Evolutionary conservation across 805 yeast species (phyloP).

Genomic region (Pichia cephalocereana): DNA sequence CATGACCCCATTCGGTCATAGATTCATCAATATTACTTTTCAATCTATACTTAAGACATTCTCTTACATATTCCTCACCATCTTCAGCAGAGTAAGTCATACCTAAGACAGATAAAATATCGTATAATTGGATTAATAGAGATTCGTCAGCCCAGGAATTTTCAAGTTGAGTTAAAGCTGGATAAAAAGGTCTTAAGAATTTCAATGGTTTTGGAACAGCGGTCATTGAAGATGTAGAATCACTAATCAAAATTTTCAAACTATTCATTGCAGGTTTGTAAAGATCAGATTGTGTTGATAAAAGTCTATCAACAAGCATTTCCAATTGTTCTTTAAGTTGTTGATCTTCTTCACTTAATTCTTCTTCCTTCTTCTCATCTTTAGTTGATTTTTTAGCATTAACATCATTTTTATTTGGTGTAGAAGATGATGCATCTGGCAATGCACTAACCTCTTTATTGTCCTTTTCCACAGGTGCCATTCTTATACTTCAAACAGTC

Average conservation of each 20-base stretch:
- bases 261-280: conserved; percentile 57
- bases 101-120: conserved; percentile 83
- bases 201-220: conserved; percentile 99
- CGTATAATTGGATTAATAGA: conserved; percentile 55
- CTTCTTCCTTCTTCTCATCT: conserved; percentile 48
- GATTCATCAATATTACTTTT: conserved; percentile 35
- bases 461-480: conserved; percentile 19
- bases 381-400: conserved; percentile 9
- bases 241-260: conserved; percentile 71
- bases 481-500: not conserved
- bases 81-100: conserved; percentile 88
- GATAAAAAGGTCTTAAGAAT: conserved; percentile 83
- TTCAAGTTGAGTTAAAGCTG: conserved; percentile 54
- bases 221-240: conserved; percentile 96
- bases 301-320: conserved; percentile 70
- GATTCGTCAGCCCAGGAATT: conserved; percentile 48
- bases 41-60: conserved; percentile 72
- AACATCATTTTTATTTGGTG: not conserved
- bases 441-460: not conserved
- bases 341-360: conserved; percentile 87
- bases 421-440: not conserved
- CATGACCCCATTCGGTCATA: conserved; percentile 94
- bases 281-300: conserved; percentile 41
- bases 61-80: conserved; percentile 41
- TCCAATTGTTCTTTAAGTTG: conserved; percentile 83